phyloP scores from a whole-genome alignment of 768 basidiomycete species.

The Kwoniella dendrophila region DNA sequence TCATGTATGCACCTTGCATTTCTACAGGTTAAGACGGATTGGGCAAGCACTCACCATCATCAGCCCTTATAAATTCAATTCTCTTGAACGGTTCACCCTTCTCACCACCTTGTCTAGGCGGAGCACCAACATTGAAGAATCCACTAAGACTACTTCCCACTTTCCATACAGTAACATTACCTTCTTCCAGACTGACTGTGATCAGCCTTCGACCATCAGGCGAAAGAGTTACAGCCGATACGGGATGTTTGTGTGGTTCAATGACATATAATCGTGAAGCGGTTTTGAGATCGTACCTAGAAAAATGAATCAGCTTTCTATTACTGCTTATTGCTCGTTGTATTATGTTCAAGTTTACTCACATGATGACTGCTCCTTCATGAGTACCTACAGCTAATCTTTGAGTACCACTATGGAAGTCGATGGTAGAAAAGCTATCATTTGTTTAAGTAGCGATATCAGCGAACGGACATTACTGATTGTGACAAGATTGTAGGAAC shows the following conservation, averaged over 20 bases:
- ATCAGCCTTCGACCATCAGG: constrained; percentile 89
- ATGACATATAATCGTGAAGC: constrained; percentile 93
- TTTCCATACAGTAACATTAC: constrained; percentile 88
- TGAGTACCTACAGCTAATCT: constrained; percentile 88
- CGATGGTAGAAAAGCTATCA: constrained; percentile 82
- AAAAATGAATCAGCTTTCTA: constrained; percentile 18
- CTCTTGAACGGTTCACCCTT: constrained; percentile 85
- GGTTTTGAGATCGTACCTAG: constrained; percentile 96
- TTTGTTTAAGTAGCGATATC: too few relatives aligned
- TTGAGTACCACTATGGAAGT: constrained; percentile 85
- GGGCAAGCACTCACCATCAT: constrained; percentile 68
- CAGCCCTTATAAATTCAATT: constrained; percentile 78
- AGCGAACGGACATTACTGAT: too few relatives aligned
- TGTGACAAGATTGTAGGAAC: too few relatives aligned
- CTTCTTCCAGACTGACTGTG: constrained; percentile 82
- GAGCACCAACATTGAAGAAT: constrained; percentile 83
- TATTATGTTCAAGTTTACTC: constrained; percentile 8
- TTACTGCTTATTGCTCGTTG: background rate
- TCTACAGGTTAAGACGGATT: background rate
- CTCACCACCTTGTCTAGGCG: constrained; percentile 79
- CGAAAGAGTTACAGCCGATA: constrained; percentile 86
- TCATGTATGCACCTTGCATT: background rate
- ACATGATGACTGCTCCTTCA: constrained; percentile 76
- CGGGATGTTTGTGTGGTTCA: constrained; percentile 80
- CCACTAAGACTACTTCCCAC: constrained; percentile 86